Conservation (phyloP, 495 filamentous ascomycete species). For the Venustampulla echinocandica region DNA sequence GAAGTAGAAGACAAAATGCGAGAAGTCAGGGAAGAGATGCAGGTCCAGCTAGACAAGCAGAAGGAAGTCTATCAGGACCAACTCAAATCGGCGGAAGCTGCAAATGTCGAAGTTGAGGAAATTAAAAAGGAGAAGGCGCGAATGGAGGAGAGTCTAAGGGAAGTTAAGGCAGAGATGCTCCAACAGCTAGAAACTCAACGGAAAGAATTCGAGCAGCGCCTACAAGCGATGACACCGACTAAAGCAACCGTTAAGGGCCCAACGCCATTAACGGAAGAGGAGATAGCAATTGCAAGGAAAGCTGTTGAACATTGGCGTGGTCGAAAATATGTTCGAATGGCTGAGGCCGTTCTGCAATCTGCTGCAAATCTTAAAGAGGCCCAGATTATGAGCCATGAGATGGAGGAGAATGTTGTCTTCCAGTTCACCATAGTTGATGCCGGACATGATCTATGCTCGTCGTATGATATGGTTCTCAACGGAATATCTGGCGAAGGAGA, state of each 20-base stretch:
- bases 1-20: constrained; percentile 66
- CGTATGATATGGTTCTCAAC: constrained; percentile 92
- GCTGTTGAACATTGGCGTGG: constrained; percentile 69
- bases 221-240: constrained; percentile 50
- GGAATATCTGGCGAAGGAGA: constrained; percentile 83
- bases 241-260: constrained; percentile 40
- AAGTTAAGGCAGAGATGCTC: constrained; percentile 81
- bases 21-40: constrained; percentile 78
- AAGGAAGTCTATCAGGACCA: constrained; percentile 77
- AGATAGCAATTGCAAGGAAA: constrained; percentile 58
- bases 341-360: constrained; percentile 83
- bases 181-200: constrained; percentile 66
- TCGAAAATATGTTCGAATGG: constrained; percentile 85
- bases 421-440: constrained; percentile 88
- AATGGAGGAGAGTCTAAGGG: constrained; percentile 76
- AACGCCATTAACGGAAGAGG: constrained; percentile 52
- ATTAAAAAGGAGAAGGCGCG: constrained; percentile 72
- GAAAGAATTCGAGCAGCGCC: constrained; percentile 63
- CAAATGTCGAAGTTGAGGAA: constrained; percentile 74
- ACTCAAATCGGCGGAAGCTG: constrained; percentile 66
- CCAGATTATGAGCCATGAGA: constrained; percentile 94
- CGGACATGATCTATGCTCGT: constrained; percentile 82
- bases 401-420: constrained; percentile 90
- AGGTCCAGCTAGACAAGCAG: constrained; percentile 76
- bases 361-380: constrained; percentile 87